Percentiles rank a stretch among this genome's conserved stretches.
These are phyloP conservation scores for Ailanthus altissimus DNA, from an alignment of 345 rosid genomes.

Conservation along the genomic window DNA sequence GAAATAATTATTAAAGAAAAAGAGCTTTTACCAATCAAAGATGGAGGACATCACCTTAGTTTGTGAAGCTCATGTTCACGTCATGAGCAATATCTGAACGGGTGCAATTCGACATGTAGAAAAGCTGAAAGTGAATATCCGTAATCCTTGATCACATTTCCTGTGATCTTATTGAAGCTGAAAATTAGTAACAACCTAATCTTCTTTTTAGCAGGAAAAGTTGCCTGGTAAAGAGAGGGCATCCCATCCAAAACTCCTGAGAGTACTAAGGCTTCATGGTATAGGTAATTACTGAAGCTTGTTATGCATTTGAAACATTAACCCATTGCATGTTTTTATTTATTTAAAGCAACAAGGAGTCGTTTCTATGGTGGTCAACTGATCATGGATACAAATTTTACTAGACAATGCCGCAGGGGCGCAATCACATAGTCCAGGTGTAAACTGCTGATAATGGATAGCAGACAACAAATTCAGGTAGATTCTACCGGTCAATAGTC, in stretches of 20 bases:
- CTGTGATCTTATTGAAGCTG: neutral
- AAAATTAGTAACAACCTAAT: neutral
- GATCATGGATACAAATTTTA: neutral
- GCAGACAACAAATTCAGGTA: neutral
- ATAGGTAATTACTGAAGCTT: neutral
- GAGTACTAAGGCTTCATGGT: conserved; percentile 9
- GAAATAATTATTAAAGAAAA: neutral
- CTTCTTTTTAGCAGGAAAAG: conserved; percentile 8
- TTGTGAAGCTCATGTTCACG: conserved; percentile 15
- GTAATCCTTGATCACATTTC: neutral
- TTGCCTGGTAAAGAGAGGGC: conserved; percentile 11
- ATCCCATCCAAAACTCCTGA: neutral
- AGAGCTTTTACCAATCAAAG: conserved; percentile 28
- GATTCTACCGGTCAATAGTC: neutral
- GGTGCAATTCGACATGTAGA: conserved; percentile 25
- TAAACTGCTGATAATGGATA: conserved; percentile 2
- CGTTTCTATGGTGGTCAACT: neutral
- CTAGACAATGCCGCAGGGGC: neutral
- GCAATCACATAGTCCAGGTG: neutral
- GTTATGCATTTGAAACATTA: neutral
- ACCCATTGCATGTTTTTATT: neutral
- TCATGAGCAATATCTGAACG: conserved; percentile 5
- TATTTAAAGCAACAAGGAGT: neutral
- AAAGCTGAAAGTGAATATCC: conserved; percentile 27
- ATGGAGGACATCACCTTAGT: conserved; percentile 17